phyloP scores from a whole-genome alignment of 768 basidiomycete genomes.

The Dioszegia aurantiaca region DNA sequence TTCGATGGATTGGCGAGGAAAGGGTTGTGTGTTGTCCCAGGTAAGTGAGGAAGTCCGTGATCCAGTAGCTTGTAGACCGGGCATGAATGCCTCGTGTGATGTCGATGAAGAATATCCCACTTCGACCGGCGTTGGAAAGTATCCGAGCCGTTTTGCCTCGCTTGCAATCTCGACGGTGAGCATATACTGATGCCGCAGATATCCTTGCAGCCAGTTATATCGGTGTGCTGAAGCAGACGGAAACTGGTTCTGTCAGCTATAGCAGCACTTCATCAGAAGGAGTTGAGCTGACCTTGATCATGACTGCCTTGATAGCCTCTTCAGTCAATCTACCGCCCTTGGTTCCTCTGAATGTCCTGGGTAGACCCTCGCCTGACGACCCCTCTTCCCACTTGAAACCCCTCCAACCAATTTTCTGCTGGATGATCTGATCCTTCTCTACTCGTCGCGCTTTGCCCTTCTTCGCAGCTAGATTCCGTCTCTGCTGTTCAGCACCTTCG shows the following conservation, averaged over 20 bases:
- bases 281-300: conserved; percentile 64
- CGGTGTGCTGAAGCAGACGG: conserved; percentile 83
- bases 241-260: conserved; percentile 59
- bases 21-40: conserved; percentile 8
- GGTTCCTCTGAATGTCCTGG: conserved; percentile 37
- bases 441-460: conserved; percentile 18
- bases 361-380: conserved; percentile 37
- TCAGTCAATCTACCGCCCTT: conserved; percentile 48
- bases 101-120: conserved; percentile 13
- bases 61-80: conserved; percentile 5
- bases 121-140: conserved; percentile 34
- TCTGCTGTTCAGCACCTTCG: conserved; percentile 27
- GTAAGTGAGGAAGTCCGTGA: conserved; percentile 5
- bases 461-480: conserved; percentile 24
- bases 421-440: conserved; percentile 30
- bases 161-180: conserved; percentile 57
- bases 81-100: conserved; percentile 11
- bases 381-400: conserved; percentile 51
- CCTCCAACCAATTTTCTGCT: conserved; percentile 42
- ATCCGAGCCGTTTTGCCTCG: conserved; percentile 38
- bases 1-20: neutral
- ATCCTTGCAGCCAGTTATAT: conserved; percentile 74
- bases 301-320: conserved; percentile 52
- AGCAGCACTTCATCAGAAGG: conserved; percentile 42
- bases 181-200: conserved; percentile 75